Evolutionary conservation across 345 rosid genomes (phyloP), one percentile per base, ranked within the genome.

Genomic region (Ricinus communis): DNA sequence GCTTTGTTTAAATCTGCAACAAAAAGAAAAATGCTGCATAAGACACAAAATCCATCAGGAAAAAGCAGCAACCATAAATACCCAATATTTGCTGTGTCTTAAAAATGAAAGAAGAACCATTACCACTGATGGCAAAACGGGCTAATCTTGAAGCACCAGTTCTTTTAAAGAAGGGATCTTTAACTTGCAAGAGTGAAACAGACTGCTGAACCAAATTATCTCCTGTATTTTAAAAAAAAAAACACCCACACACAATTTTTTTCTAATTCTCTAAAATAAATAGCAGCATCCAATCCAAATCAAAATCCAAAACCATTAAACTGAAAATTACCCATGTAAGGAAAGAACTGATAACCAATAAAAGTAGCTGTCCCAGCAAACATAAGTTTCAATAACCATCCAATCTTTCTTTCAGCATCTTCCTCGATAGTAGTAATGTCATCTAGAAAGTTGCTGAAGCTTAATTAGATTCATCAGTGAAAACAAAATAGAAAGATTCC

Each of bases 101-200:
- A 66, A 31, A 60, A 59, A 3, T 10, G 41, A 71, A 51, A 51
- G 27, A 31, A 9, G 27, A 10, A 6, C 62, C 57, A 27, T 62
- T 83, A 94, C 96, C 97, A 65, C 91, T 91, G 58, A 83, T 73
- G 25, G 98, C 96, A 71, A 88, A 90, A 72, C 95, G 88, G 43
- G 95, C 81, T 71, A 94, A 82, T 84, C 97, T 82, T 56, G 97
- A 90, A 67, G 98, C 98, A 49, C 98, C 98, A 77, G 84, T 84
- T 76, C 98, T 80, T 79, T 91, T 94, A 80, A 88, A 91, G 84
- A 90, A 84, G 3, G 97, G 97, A 81, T 94, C 98, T 81, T 91
- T 90, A 50, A 86, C 95, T 65, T 84, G 96, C 83, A 94, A 80
- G 69, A 94, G 96, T 18, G 91, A 88, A 47, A 94, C 67, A 1